Evolutionary conservation across 2,329 filamentous ascomycete genomes (phyloP), one percentile per base, ranked within the genome.

Genomic region (Colletotrichum brevisporum): DNA sequence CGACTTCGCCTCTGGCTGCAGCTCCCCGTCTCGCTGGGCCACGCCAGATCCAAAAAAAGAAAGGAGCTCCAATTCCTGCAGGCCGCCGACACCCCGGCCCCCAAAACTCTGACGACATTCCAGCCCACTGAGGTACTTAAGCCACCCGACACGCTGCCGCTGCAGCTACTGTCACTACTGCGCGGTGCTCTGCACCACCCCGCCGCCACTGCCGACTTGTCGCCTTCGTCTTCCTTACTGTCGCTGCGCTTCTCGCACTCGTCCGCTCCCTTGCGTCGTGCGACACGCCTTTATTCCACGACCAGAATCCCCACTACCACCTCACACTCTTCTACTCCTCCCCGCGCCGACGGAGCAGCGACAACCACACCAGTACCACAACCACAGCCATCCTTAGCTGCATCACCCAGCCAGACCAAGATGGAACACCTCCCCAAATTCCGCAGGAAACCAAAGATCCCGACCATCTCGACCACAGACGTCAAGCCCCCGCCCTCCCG

Each of bases 341-440:
- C 31, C 31, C 10, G 31, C 31, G 31, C 18, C 36, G 41, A 45
- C 26, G 51, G 31, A 39, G 24, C 43, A 41, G 41, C 41, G 27
- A n/a, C 43, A 41, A n/a, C 43, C 16, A 21, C 47, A 41, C 12
- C 31, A 8, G 13, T 47, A 47, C 36, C 53, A 18, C n/a, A 15
- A 41, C 63, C 43, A 51, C 13, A 13, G 15, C 31, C 57, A 36
- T 51, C 48, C 47, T 12, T 16, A 10, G 16, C 59, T 61, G 63
- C 54, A 48, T 50, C 26, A 51, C 12, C 51, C 54, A 41, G 24
- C 53, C 31, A 39, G n/a, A 31, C 31, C 66, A 71, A 63, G 70
- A 83, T 83, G 82, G 81, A 83, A 72, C 82, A 79, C 73, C 77
- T 83, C 64, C 78, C 82, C 57, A 79, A 81, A 72, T 78, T 83